A percentile compares a stretch with the other conserved stretches of the same genome.
These are phyloP conservation scores for Saccharomycopsis sp. DNA, from an alignment of 805 yeast species.

Conservation along the genomic window DNA sequence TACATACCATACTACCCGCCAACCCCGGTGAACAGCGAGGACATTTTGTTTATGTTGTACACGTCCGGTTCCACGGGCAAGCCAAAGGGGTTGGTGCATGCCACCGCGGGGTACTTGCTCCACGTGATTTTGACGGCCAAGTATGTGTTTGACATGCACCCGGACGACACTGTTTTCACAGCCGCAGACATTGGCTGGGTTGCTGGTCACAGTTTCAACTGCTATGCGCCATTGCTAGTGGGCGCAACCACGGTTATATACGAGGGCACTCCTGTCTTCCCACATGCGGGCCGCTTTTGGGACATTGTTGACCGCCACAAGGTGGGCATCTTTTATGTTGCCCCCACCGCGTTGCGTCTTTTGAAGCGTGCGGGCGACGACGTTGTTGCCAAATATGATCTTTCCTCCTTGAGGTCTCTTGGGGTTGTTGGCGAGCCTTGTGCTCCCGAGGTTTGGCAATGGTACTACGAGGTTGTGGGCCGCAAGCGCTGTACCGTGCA, in stretches of 20 bases:
- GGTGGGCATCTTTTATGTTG: conserved; percentile 74
- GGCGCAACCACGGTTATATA: conserved; percentile 76
- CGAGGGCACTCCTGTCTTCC: conserved; percentile 85
- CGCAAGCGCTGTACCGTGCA: conserved; percentile 58
- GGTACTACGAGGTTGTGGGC: conserved; percentile 71
- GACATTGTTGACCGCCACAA: conserved; percentile 61
- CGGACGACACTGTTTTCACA: conserved; percentile 66
- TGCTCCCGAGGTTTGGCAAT: conserved; percentile 80
- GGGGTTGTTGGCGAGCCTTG: conserved; percentile 87
- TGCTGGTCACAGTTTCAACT: conserved; percentile 77
- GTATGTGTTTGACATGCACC: conserved; percentile 68
- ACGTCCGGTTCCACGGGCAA: conserved; percentile 86
- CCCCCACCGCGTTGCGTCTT: conserved; percentile 75
- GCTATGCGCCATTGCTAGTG: conserved; percentile 67
- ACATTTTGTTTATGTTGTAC: conserved; percentile 69
- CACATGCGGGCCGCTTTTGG: conserved; percentile 74
- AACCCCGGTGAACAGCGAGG: conserved; percentile 67
- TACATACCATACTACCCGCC: conserved; percentile 64
- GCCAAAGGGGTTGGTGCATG: conserved; percentile 79
- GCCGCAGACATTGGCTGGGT: conserved; percentile 93
- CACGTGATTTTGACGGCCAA: conserved; percentile 68
- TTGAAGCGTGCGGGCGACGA: conserved; percentile 65
- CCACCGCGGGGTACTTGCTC: conserved; percentile 71
- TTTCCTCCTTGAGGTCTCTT: conserved; percentile 54
- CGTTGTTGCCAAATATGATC: conserved; percentile 50